Evolutionary conservation across 2,329 filamentous ascomycete species (phyloP).

Genomic region (Talaromyces sp.): DNA sequence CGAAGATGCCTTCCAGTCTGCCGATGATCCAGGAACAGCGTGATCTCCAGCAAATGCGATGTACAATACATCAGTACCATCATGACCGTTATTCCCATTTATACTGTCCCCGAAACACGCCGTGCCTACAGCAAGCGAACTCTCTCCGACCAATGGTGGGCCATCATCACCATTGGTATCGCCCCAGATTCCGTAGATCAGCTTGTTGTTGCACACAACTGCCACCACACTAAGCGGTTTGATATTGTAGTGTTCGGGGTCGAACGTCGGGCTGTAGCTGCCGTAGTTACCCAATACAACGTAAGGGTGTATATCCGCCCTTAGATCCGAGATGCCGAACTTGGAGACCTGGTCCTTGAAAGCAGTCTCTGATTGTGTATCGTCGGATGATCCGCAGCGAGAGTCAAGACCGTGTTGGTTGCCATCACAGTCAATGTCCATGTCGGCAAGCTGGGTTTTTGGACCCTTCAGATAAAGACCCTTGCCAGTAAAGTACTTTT

Average conservation of each 20-base stretch:
- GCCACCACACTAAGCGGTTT: slow-evolving; percentile 54
- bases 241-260: slow-evolving; percentile 44
- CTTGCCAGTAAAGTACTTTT: slow-evolving; percentile 40
- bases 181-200: slow-evolving; percentile 60
- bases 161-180: slow-evolving; percentile 58
- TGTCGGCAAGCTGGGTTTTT: slow-evolving; percentile 46
- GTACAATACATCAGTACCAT: slow-evolving; percentile 58
- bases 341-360: slow-evolving; percentile 42
- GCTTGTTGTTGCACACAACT: slow-evolving; percentile 50
- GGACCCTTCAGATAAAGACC: slow-evolving; percentile 51
- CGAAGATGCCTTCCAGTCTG: slow-evolving; percentile 53
- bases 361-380: slow-evolving; percentile 34
- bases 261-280: slow-evolving; percentile 37
- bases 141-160: slow-evolving; percentile 48
- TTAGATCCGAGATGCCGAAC: slow-evolving; percentile 46
- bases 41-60: slow-evolving; percentile 57
- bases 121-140: slow-evolving; percentile 56
- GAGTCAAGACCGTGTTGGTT: slow-evolving; percentile 48
- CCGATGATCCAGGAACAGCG: slow-evolving; percentile 55
- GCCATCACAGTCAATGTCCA: slow-evolving; percentile 61
- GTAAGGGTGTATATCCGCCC: slow-evolving; percentile 53
- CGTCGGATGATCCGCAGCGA: slow-evolving; percentile 32
- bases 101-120: slow-evolving; percentile 52
- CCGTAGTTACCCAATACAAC: slow-evolving; percentile 53
- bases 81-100: slow-evolving; percentile 56